Conservation (phyloP, 805 yeast genomes). For the Vanderwaltozyma yarrowii region DNA sequence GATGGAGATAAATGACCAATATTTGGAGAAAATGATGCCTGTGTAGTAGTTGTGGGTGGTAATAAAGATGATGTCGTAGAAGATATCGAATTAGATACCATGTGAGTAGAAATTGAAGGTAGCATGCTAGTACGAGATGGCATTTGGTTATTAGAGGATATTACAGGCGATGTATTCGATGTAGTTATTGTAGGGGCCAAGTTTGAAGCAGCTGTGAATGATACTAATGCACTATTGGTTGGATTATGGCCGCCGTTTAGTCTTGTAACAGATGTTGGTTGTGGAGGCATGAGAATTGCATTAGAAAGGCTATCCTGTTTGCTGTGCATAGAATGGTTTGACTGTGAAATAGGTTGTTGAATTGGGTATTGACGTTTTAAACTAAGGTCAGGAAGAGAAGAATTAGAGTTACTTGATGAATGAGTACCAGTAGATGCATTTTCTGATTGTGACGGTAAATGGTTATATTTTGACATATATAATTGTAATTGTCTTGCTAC, state of each 20-base stretch:
- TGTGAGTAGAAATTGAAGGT: conserved; percentile 1
- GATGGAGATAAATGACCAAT: conserved; percentile 11
- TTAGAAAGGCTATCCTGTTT: not conserved
- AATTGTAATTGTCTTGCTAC: conserved; percentile 72
- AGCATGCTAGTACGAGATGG: conserved; percentile 3
- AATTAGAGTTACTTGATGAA: not conserved
- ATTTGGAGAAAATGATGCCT: not conserved
- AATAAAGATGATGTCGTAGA: not conserved
- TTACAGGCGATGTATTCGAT: not conserved
- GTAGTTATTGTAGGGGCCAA: not conserved
- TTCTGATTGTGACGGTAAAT: conserved; percentile 33
- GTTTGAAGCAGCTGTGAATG: conserved; percentile 1
- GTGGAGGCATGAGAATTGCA: not conserved
- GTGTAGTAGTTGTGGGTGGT: not conserved
- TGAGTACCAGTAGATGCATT: no score
- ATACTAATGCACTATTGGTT: conserved; percentile 2
- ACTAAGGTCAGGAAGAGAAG: not conserved
- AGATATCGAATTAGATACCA: not conserved
- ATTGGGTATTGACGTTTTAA: not conserved
- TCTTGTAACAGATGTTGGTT: not conserved
- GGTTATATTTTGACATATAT: conserved; percentile 44
- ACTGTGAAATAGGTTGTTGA: not conserved
- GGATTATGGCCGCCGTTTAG: not conserved
- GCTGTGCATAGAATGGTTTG: not conserved
- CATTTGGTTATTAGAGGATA: not conserved